These are phyloP conservation scores for Epichloe typhina DNA, from an alignment of 2,329 filamentous ascomycete species.

Conservation along the genomic window DNA sequence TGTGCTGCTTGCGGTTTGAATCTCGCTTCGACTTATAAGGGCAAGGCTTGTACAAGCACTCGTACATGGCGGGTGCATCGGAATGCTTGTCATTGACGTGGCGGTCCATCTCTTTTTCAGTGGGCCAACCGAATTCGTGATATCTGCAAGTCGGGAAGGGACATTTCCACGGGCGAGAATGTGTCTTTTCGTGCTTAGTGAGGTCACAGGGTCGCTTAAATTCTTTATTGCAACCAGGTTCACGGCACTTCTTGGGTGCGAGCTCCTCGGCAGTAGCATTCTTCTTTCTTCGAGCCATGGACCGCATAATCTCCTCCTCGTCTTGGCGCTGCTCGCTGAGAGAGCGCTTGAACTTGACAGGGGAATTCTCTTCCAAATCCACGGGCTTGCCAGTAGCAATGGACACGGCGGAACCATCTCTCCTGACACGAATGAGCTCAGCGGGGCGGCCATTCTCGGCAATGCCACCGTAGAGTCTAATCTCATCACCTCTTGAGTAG, in stretches of 20 bases:
- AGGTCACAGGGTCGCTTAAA: slow-evolving; percentile 96
- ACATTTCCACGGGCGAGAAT: slow-evolving; percentile 94
- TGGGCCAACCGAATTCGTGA: slow-evolving; percentile 80
- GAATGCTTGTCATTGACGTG: slow-evolving; percentile 97
- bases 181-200: slow-evolving; percentile 97
- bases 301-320: slow-evolving; percentile 72
- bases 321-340: slow-evolving; percentile 58
- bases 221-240: slow-evolving; percentile 70
- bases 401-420: slow-evolving; percentile 68
- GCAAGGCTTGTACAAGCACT: slow-evolving; percentile 73
- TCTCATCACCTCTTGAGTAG: slow-evolving; percentile 41
- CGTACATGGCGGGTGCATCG: slow-evolving; percentile 61
- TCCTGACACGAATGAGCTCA: slow-evolving; percentile 71
- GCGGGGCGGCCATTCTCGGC: slow-evolving; percentile 69
- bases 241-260: slow-evolving; percentile 62
- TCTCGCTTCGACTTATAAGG: slow-evolving; percentile 91
- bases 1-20: slow-evolving; percentile 96
- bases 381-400: slow-evolving; percentile 57
- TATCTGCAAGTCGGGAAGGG: slow-evolving; percentile 75
- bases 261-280: slow-evolving; percentile 77
- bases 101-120: slow-evolving; percentile 87
- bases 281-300: slow-evolving; percentile 94
- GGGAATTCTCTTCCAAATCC: slow-evolving; percentile 32
- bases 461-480: slow-evolving; percentile 71
- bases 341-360: slow-evolving; percentile 51